Conservation (phyloP, 106 monocot genomes). For the Amphibolis antarctica region DNA sequence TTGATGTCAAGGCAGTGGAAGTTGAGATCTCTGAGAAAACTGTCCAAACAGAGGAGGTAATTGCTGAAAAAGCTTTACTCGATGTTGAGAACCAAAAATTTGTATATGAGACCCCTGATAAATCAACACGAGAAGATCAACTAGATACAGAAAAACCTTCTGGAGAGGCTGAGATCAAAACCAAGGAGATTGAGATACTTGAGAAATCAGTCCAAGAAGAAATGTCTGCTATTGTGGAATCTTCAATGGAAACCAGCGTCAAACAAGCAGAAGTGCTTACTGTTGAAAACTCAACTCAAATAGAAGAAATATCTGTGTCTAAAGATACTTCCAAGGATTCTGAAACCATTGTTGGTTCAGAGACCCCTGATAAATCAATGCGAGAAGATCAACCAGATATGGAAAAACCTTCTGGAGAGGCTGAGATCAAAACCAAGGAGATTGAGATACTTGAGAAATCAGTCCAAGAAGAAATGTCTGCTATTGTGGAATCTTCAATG, state of each 20-base stretch:
- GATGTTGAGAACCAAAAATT: not conserved
- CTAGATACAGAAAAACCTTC: not conserved
- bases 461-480: not conserved
- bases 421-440: not conserved
- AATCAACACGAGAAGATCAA: not conserved
- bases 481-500: not conserved
- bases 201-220: constrained; percentile 1
- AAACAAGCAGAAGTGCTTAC: not conserved
- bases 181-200: not conserved
- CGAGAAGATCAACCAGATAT: not conserved
- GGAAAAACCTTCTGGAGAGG: not conserved
- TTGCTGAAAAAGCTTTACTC: not conserved
- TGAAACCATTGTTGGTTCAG: no score
- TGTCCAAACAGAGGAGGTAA: not conserved
- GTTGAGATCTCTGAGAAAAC: not conserved
- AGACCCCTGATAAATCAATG: not conserved
- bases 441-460: not conserved
- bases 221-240: not conserved
- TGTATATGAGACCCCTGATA: not conserved
- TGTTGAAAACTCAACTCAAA: not conserved
- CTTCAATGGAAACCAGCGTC: not conserved
- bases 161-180: not conserved
- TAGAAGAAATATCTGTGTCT: not conserved
- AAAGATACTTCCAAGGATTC: no score
- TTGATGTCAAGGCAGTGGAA: not conserved